Conservation (phyloP, 345 rosid genomes). For the Eucalyptus cloeziana region DNA sequence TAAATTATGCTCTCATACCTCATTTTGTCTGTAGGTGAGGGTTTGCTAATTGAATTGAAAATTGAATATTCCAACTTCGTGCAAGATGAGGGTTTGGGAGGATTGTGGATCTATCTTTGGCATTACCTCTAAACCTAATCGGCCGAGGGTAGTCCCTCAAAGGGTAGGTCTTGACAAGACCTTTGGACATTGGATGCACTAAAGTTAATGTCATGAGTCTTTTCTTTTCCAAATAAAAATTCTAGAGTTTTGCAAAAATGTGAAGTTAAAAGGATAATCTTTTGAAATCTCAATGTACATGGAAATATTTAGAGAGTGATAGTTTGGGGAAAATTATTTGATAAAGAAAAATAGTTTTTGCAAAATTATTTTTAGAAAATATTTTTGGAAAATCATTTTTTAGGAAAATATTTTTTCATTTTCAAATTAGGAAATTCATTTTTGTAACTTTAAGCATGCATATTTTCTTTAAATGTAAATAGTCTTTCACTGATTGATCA, state of each 20-base stretch:
- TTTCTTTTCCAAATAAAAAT: too few species aligned
- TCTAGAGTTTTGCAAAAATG: background rate
- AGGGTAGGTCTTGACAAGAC: background rate
- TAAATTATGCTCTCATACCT: background rate
- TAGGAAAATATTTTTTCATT: too few species aligned
- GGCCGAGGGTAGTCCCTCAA: rapidly evolving
- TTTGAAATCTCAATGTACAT: background rate
- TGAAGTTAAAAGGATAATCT: background rate
- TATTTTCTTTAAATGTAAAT: too few species aligned
- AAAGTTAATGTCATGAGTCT: background rate
- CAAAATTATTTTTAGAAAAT: too few species aligned
- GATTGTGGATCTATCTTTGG: background rate
- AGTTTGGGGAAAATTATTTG: rapidly evolving
- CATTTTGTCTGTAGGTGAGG: too few species aligned
- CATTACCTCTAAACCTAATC: background rate
- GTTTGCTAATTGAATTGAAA: background rate
- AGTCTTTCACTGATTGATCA: rapidly evolving
- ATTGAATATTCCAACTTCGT: background rate
- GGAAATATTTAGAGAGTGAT: background rate
- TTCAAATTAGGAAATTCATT: background rate
- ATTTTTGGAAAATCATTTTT: too few species aligned
- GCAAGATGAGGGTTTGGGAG: rapidly evolving
- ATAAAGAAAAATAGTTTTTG: background rate
- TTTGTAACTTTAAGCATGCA: background rate
- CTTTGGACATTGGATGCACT: background rate